Evolutionary conservation across 2,329 filamentous ascomycete species (phyloP).

Genomic region (Nemania sp.): DNA sequence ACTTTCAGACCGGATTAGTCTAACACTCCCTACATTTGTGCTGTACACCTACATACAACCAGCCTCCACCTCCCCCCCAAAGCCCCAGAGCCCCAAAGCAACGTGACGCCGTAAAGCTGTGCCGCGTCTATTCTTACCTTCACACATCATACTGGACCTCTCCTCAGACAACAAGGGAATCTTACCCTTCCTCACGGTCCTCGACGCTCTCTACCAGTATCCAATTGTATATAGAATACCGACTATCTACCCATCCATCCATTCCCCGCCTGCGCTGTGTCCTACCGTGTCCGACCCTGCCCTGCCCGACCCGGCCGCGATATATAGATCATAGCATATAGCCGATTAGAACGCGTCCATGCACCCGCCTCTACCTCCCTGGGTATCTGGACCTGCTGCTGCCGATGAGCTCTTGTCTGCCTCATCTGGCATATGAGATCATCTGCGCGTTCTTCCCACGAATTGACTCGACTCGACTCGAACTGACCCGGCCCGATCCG

Average conservation of each 20-base stretch:
- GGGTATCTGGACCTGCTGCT: no score
- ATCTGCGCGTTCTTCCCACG: neutral
- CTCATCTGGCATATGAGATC: neutral
- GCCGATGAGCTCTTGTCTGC: no score
- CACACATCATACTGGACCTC: neutral
- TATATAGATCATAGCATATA: neutral
- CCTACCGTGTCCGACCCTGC: no score
- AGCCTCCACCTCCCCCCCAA: neutral
- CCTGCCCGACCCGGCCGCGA: no score
- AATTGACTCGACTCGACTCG: neutral
- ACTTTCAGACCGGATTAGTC: neutral
- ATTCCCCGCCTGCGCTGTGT: neutral
- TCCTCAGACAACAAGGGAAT: neutral
- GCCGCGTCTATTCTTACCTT: slow-evolving; percentile 2
- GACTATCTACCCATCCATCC: neutral
- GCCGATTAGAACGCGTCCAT: neutral
- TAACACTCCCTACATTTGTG: neutral
- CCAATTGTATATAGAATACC: neutral
- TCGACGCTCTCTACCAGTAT: neutral
- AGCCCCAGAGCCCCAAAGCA: neutral
- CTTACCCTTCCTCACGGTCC: neutral
- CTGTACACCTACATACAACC: neutral
- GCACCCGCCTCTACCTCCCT: neutral
- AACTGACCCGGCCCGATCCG: neutral
- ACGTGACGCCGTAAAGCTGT: slow-evolving; percentile 7